Base-by-base conservation (phyloP, 2,329 filamentous ascomycete species). In the Pseudocercospora ulei region DNA sequence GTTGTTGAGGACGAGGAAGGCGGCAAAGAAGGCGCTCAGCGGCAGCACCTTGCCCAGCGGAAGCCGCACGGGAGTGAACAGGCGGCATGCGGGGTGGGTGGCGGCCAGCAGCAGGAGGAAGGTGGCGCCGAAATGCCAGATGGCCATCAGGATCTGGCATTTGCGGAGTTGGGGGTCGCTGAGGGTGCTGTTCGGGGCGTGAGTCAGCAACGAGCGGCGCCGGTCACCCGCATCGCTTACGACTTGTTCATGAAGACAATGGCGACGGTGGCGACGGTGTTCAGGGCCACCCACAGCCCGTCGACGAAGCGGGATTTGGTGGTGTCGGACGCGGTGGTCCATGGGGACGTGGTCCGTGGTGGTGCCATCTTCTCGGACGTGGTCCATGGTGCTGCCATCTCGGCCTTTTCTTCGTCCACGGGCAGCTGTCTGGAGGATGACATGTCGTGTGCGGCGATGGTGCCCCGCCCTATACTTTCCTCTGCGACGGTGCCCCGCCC, bases 171-270 rank as follows among this genome's bases (percentile, higher is more conserved):
- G 38, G 2, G 38, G 31, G 16, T 41, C 38, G 31, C 12, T 28
- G 16, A 41, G 33, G 2, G 38, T 41, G 11, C 38, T 41, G 7
- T 9, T 3, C 5, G 19, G 3, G 8, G 7, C 7, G 22, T 35
- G 13, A 36, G 24, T 18, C 12, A n/a, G 9, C 3, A 23, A 29
- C 14, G 5, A n/a, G 12, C 26, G n/a, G 6, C 5, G 8, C 24
- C 4, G 11, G 23, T 3, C 8, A 24, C 28, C 7, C 6, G 6
- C 8, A 11, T 3, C 5, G 25, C 35, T 7, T 18, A 41, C 38
- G 29, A 30, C 6, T 41, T 41, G 33, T 41, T 41, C 17, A 41
- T 35, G 33, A 41, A 41, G 7, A 41, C 38, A 8, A 36, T 37
- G 3, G 25, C 30, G 4, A 41, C 28, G 4, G 38, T 41, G 7